Evolutionary conservation across 2,329 filamentous ascomycete species (phyloP), one percentile per base, ranked within the genome.

Genomic region (Coniella lustricola): DNA sequence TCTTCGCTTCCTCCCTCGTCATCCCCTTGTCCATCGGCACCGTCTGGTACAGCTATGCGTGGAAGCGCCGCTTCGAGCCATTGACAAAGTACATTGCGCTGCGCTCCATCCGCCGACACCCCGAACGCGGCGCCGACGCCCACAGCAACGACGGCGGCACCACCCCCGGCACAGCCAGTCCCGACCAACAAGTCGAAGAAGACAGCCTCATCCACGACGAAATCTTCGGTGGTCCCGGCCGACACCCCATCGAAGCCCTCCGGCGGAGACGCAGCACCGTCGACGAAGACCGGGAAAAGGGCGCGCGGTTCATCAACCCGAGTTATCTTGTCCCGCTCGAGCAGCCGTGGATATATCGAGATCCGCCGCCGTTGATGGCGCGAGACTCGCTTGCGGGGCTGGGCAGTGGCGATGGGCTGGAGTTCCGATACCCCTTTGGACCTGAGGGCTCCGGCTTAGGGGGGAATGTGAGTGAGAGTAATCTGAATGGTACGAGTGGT

Each of bases 81-180:
- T 69, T 98, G 51, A 95, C 90, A 65, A 85, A 82, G 57, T 96
- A 93, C 63, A 97, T 98, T 62, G 90, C 94, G 22, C 71, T 98
- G 38, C 79, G 88, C 54, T 95, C 89, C 59, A 88, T 98, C 51
- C 79, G 84, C 55, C 74, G 80, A 21, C 18, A 43, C 32, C 25
- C 37, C 2, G 75, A 79, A 3, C 74, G 80, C 49, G 71, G 74
- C n/a, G 70, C 73, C 34, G 67, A 73, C 5, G 68, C 65, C 7
- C 64, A 66, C 16, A 66, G 66, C 32, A 29, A 73, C 34, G 67
- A 73, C 7, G 68, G 66, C 7, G 64, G 66, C 16, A 66, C 66
- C 32, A 68, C 69, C 44, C 61, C 72, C 13, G 61, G 62, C 7
- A 64, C 65, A 9, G 61, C 67, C 22, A 56, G n/a, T n/a, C n/a